phyloP scores from a whole-genome alignment of 2,329 filamentous ascomycete species.

The Fusarium sp. region DNA sequence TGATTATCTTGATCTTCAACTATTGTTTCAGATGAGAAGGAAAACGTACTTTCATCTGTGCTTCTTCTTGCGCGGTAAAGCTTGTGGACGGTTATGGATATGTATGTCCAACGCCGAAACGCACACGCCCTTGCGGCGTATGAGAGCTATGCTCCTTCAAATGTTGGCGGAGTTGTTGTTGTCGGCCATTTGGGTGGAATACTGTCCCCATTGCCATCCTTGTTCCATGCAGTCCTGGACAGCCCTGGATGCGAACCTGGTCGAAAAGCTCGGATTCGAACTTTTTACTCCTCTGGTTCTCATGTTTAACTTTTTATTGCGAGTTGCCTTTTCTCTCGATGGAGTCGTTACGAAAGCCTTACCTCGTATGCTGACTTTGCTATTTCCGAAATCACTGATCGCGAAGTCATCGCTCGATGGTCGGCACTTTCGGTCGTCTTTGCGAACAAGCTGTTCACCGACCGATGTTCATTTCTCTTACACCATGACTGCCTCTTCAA shows the following conservation, averaged over 20 bases:
- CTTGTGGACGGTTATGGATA: conserved; percentile 21
- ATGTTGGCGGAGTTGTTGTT: conserved; percentile 40
- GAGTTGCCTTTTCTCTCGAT: conserved; percentile 23
- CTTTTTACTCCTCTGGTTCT: conserved; percentile 29
- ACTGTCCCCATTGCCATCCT: conserved; percentile 43
- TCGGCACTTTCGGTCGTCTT: neutral
- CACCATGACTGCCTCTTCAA: conserved; percentile 15
- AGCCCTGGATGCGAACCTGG: conserved; percentile 40
- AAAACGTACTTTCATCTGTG: conserved; percentile 8
- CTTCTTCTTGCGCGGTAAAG: conserved; percentile 16
- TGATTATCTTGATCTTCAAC: conserved; percentile 8
- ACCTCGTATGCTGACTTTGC: conserved; percentile 5
- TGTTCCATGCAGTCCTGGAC: conserved; percentile 40
- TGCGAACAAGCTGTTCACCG: neutral
- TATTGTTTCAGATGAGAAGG: conserved; percentile 18
- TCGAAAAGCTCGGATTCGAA: conserved; percentile 32
- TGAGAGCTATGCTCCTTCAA: conserved; percentile 27
- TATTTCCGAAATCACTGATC: conserved; percentile 22
- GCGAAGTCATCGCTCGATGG: conserved; percentile 18
- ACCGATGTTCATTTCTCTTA: conserved; percentile 11
- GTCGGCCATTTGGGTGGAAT: conserved; percentile 35
- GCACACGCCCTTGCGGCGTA: conserved; percentile 40
- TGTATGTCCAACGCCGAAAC: conserved; percentile 28
- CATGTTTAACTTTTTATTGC: conserved; percentile 19
- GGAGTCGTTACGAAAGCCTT: conserved; percentile 15